These are phyloP conservation scores for Ogataea henricii DNA, from an alignment of 805 yeast species.

Conservation along the genomic window DNA sequence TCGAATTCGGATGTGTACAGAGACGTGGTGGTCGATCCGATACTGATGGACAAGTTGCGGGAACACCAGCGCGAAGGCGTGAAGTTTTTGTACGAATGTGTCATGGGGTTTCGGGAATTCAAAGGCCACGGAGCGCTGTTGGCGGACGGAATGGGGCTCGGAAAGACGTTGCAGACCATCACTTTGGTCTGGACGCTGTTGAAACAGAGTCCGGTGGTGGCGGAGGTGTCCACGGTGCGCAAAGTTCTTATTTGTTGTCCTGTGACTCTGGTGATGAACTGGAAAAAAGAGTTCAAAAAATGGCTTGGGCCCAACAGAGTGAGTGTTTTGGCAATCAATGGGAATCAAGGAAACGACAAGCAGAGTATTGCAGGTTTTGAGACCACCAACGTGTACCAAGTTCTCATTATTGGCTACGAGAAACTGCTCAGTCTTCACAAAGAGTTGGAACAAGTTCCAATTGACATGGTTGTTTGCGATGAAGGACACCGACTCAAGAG, in stretches of 20 bases:
- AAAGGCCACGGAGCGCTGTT: constrained; percentile 71
- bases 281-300: constrained; percentile 86
- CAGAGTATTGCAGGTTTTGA: constrained; percentile 61
- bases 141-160: constrained; percentile 98
- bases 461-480: constrained; percentile 84
- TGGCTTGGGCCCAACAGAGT: constrained; percentile 75
- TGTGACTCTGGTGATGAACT: constrained; percentile 81
- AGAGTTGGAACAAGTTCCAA: constrained; percentile 46
- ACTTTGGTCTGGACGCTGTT: constrained; percentile 80
- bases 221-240: constrained; percentile 41
- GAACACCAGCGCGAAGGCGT: constrained; percentile 90
- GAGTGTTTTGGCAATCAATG: constrained; percentile 63
- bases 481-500: constrained; percentile 93
- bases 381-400: constrained; percentile 73
- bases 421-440: constrained; percentile 58
- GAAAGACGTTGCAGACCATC: constrained; percentile 86
- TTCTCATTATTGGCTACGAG: constrained; percentile 86
- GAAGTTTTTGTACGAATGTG: constrained; percentile 75
- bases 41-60: constrained; percentile 54
- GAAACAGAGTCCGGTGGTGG: constrained; percentile 57
- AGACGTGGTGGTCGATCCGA: constrained; percentile 64
- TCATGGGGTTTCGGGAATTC: constrained; percentile 63
- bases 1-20: constrained; percentile 9
- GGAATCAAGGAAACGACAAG: constrained; percentile 54
- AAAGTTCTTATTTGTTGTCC: constrained; percentile 87